A percentile compares a stretch with the other conserved stretches of the same genome.
These are phyloP conservation scores for Phytophthora cajani DNA, from an alignment of 352 stramenopile species.

Conservation along the genomic window DNA sequence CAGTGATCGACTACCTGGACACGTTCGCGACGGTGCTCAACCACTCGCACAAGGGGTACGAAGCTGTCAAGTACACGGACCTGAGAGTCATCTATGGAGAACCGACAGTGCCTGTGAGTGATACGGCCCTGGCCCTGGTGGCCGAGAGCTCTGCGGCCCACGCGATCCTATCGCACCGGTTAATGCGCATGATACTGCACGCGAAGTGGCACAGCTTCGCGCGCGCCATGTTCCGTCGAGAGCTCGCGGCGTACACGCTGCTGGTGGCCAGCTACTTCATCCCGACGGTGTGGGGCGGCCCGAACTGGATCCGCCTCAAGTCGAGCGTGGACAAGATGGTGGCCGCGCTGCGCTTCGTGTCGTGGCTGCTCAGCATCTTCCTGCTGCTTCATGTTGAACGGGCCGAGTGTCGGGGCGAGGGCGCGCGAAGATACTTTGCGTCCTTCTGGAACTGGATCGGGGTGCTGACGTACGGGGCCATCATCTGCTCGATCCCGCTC, in stretches of 20 bases:
- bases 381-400: conserved; percentile 59
- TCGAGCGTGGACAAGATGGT: conserved; percentile 57
- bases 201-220: conserved; percentile 75
- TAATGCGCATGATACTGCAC: conserved; percentile 58
- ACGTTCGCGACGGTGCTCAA: conserved; percentile 59
- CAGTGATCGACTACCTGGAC: conserved; percentile 56
- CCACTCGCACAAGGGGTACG: conserved; percentile 35
- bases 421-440: conserved; percentile 51
- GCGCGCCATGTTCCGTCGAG: conserved; percentile 50
- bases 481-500: conserved; percentile 56
- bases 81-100: conserved; percentile 58
- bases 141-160: conserved; percentile 48
- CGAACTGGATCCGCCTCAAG: conserved; percentile 52
- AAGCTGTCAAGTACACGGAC: conserved; percentile 62
- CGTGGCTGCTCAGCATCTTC: conserved; percentile 63
- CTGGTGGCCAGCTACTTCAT: conserved; percentile 64
- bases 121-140: conserved; percentile 57
- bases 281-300: conserved; percentile 62
- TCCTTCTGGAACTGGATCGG: conserved; percentile 76
- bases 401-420: conserved; percentile 54
- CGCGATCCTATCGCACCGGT: conserved; percentile 59
- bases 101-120: conserved; percentile 48
- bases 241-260: conserved; percentile 57
- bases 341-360: conserved; percentile 40
- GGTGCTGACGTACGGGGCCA: conserved; percentile 51